These are phyloP conservation scores for Hemileccinum rubropunctum DNA, from an alignment of 768 basidiomycete genomes.

Conservation along the genomic window DNA sequence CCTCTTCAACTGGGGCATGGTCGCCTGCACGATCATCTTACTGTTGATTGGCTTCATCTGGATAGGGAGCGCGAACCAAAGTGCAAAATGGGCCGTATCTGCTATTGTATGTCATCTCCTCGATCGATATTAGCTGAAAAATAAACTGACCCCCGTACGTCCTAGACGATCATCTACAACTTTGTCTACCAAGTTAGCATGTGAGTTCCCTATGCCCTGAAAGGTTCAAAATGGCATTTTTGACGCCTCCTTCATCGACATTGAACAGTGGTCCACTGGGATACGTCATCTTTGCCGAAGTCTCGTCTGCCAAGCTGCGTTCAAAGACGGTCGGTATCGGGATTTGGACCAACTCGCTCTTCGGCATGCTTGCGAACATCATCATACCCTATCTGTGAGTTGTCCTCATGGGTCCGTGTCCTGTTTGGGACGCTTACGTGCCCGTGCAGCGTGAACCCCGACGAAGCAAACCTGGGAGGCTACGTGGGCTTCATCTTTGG, in stretches of 20 bases:
- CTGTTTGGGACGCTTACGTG: no score
- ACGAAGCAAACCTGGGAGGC: conserved; percentile 25
- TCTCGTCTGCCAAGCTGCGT: conserved; percentile 30
- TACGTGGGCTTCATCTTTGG: conserved; percentile 32
- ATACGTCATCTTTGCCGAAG: conserved; percentile 29
- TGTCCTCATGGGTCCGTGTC: no score
- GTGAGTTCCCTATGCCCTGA: conserved; percentile 7
- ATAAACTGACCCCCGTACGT: no score
- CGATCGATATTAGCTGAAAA: no score
- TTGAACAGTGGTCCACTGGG: conserved; percentile 23
- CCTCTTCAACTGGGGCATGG: conserved; percentile 31
- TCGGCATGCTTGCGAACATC: conserved; percentile 24
- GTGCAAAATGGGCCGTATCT: conserved; percentile 22
- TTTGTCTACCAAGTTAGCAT: conserved; percentile 29
- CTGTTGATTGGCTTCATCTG: conserved; percentile 28
- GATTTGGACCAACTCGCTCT: conserved; percentile 27
- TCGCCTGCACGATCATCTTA: conserved; percentile 19
- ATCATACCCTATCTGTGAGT: conserved; percentile 29
- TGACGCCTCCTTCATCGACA: not conserved
- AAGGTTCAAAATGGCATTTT: not conserved
- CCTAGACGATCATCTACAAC: conserved; percentile 31
- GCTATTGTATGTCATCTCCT: conserved; percentile 16
- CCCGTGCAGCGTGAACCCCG: conserved; percentile 24
- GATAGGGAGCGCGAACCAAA: conserved; percentile 12
- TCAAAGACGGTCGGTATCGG: conserved; percentile 32